Base-by-base conservation (phyloP, 2,329 filamentous ascomycete genomes). In the Phialocephala sp. region DNA sequence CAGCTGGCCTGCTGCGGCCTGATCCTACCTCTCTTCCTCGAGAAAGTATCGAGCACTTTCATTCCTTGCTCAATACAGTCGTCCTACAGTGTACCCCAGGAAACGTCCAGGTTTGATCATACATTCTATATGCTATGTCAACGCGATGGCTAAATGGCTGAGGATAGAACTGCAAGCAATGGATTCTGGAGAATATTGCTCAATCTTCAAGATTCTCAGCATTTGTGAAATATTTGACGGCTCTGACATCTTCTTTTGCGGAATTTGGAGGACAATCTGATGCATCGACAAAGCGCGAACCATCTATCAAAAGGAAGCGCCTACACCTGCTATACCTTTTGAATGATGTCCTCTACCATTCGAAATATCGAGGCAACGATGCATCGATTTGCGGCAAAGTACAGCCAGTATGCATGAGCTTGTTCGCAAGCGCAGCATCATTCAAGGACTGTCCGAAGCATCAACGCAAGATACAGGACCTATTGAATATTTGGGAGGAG, bases 91-190 rank as follows among this genome's bases (percentile, higher is more conserved):
- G 92, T 86, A 91, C 91, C 75, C 85, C 88, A 76, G 80, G 83
- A 83, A 93, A 94, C 83, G 90, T 95, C 84, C 92, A 95, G 92
- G 92, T 95, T 92, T 93, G 75, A 73, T 73, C 71, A 76, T 73
- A 74, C 72, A 76, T 69, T 74, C 74, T 75, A 67, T 69, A 69
- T 66, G 67, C 65, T 71, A 60, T 71, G 60, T 72, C 72, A 64
- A 73, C 66, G 67, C 70, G 75, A 77, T 77, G 73, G 74, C 76
- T 77, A 77, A 78, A 78, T 72, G 69, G 71, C 77, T 69, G 75
- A 76, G 72, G 70, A 80, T 87, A 97, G 93, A 91, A 87, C 83
- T 94, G 91, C 85, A 97, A 94, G 85, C 84, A 86, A 80, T 97
- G 92, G 92, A 89, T 94, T 74, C 80, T 93, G 76, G 84, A 85